phyloP scores from a whole-genome alignment of 192 early-diverging fungal species.

The Chytriomyces confervae region DNA sequence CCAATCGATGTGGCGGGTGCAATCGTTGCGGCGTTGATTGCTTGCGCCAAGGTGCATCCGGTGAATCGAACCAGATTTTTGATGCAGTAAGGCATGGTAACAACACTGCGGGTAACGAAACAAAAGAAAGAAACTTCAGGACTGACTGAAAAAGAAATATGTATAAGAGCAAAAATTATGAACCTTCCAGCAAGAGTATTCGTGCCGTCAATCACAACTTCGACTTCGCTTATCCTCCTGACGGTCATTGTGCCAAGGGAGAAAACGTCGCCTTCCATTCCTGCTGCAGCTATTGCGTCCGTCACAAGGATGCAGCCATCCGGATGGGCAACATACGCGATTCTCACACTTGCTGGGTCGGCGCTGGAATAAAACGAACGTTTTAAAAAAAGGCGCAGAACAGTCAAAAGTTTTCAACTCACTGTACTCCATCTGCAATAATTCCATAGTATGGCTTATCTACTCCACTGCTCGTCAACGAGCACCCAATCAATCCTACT shows the following conservation, averaged over 20 bases:
- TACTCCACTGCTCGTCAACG: slow-evolving; percentile 2
- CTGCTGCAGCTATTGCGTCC: slow-evolving; percentile 80
- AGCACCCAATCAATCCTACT: slow-evolving; percentile 74
- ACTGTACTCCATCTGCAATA: slow-evolving; percentile 82
- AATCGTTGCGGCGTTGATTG: slow-evolving; percentile 79
- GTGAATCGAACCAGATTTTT: slow-evolving; percentile 81
- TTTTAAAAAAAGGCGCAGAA: no score
- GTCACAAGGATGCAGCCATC: slow-evolving; percentile 80
- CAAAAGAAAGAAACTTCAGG: neutral
- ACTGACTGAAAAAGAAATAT: slow-evolving; percentile 20
- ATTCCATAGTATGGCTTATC: slow-evolving; percentile 80
- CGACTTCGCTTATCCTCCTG: slow-evolving; percentile 51
- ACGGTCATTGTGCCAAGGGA: slow-evolving; percentile 73
- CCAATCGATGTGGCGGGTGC: slow-evolving; percentile 78
- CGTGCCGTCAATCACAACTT: slow-evolving; percentile 77
- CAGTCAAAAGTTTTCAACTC: slow-evolving; percentile 44
- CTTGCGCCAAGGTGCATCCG: slow-evolving; percentile 75
- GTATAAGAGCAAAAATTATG: no score
- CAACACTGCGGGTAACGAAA: slow-evolving; percentile 45
- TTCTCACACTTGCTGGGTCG: slow-evolving; percentile 56
- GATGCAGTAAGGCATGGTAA: slow-evolving; percentile 74
- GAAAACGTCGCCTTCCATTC: slow-evolving; percentile 71
- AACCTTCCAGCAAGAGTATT: slow-evolving; percentile 71
- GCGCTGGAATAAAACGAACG: neutral
- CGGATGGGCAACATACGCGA: slow-evolving; percentile 82